Conservation (phyloP, 2,329 filamentous ascomycete species). For the Hirsutella rhossiliensis region DNA sequence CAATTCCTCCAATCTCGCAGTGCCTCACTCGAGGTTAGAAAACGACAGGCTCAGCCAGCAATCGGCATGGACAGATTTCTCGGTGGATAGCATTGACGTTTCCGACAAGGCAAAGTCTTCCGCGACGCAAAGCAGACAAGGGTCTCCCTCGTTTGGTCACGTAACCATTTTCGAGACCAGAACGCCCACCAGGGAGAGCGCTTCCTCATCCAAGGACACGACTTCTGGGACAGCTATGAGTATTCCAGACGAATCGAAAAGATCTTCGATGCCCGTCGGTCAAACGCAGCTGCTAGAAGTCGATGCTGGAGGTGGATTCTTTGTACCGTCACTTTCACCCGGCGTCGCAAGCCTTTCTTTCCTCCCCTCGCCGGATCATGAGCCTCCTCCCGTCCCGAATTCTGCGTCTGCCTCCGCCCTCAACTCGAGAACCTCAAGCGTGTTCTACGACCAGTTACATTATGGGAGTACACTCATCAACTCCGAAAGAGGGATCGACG, state of each 20-base stretch:
- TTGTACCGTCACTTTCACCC: constrained; percentile 31
- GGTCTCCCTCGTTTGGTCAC: constrained; percentile 16
- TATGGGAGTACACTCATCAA: constrained; percentile 28
- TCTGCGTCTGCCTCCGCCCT: constrained; percentile 21
- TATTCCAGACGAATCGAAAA: constrained; percentile 13
- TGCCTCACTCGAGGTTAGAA: constrained; percentile 31
- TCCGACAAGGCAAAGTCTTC: constrained; percentile 17
- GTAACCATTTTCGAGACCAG: constrained; percentile 18
- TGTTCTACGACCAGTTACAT: constrained; percentile 25
- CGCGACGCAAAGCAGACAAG: constrained; percentile 13
- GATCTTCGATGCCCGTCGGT: constrained; percentile 13
- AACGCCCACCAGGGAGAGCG: constrained; percentile 4
- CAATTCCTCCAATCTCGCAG: constrained; percentile 31
- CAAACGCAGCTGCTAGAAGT: constrained; percentile 35
- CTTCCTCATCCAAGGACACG: not conserved
- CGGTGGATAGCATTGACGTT: constrained; percentile 39
- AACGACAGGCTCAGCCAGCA: constrained; percentile 39
- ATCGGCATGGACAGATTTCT: constrained; percentile 50
- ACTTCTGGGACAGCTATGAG: constrained; percentile 7
- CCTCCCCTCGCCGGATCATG: constrained; percentile 33
- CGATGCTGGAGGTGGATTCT: constrained; percentile 38
- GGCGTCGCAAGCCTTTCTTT: constrained; percentile 15
- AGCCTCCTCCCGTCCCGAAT: constrained; percentile 36
- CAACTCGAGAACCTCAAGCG: constrained; percentile 28
- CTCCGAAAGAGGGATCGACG: constrained; percentile 33